These are phyloP conservation scores for Suillus subaureus DNA, from an alignment of 768 basidiomycete genomes.

Conservation along the genomic window DNA sequence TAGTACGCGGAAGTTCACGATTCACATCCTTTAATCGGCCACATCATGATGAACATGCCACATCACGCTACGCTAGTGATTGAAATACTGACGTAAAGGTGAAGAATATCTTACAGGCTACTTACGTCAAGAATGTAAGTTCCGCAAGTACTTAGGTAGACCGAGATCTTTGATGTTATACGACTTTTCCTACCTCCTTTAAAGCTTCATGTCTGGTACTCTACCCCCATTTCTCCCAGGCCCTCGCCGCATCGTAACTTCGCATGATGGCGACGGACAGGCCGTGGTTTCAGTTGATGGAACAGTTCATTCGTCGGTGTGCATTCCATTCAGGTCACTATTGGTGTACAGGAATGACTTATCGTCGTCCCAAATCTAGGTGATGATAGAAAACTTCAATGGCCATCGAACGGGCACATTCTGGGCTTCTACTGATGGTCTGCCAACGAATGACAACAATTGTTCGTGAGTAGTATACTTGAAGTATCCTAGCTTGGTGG, in stretches of 20 bases:
- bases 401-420: constrained; percentile 26
- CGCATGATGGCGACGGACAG: constrained; percentile 45
- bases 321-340: constrained; percentile 28
- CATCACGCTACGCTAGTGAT: neutral
- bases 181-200: neutral
- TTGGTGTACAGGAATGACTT: too few species aligned
- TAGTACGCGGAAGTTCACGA: neutral
- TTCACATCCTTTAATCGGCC: neutral
- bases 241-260: constrained; percentile 54
- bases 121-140: neutral
- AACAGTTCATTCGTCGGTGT: constrained; percentile 25
- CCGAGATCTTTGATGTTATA: neutral
- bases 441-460: constrained; percentile 61
- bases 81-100: neutral
- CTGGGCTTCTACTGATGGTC: constrained; percentile 54
- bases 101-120: neutral
- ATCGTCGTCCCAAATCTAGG: neutral
- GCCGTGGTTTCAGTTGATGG: constrained; percentile 44
- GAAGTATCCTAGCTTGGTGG: neutral
- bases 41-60: neutral
- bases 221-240: constrained; percentile 33
- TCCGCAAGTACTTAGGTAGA: neutral
- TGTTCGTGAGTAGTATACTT: constrained; percentile 34
- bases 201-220: constrained; percentile 1
- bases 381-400: constrained; percentile 1